Conservation (phyloP, 352 stramenopile genomes). For the Phytophthora litchii region DNA sequence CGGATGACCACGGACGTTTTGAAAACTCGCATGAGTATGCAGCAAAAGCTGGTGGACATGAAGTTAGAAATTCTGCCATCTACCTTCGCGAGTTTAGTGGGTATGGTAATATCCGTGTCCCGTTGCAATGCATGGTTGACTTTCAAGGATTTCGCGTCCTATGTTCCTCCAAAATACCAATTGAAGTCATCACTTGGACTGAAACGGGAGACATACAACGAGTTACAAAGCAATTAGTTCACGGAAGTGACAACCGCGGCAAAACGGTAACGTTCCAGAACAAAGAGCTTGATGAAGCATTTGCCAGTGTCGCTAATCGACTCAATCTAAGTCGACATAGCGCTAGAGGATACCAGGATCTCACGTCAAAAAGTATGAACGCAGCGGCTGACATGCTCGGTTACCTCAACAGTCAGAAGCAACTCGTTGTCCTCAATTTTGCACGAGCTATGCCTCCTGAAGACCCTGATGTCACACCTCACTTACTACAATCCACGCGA, state of each 20-base stretch:
- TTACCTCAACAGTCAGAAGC: conserved; percentile 64
- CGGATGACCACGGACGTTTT: conserved; percentile 91
- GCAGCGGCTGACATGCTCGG: conserved; percentile 82
- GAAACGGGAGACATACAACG: conserved; percentile 71
- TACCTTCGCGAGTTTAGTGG: conserved; percentile 61
- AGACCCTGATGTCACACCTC: conserved; percentile 77
- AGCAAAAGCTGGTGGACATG: conserved; percentile 84
- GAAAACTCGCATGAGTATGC: conserved; percentile 90
- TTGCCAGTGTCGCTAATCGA: conserved; percentile 57
- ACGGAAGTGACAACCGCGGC: conserved; percentile 85
- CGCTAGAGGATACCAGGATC: conserved; percentile 85
- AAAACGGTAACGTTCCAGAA: conserved; percentile 80
- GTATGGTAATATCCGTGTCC: conserved; percentile 55
- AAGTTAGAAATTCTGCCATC: conserved; percentile 81
- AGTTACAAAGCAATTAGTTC: conserved; percentile 78
- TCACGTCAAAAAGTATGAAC: conserved; percentile 85
- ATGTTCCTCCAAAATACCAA: conserved; percentile 84
- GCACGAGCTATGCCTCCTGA: conserved; percentile 87
- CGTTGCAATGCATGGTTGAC: conserved; percentile 86
- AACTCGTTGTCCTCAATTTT: conserved; percentile 86
- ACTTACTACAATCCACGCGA: conserved; percentile 78
- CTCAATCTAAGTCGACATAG: conserved; percentile 89
- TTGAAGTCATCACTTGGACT: conserved; percentile 73
- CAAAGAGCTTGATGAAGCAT: conserved; percentile 77
- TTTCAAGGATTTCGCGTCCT: conserved; percentile 90